Base-by-base conservation (phyloP, 805 yeast genomes). In the Metschnikowia noctiluminum region DNA sequence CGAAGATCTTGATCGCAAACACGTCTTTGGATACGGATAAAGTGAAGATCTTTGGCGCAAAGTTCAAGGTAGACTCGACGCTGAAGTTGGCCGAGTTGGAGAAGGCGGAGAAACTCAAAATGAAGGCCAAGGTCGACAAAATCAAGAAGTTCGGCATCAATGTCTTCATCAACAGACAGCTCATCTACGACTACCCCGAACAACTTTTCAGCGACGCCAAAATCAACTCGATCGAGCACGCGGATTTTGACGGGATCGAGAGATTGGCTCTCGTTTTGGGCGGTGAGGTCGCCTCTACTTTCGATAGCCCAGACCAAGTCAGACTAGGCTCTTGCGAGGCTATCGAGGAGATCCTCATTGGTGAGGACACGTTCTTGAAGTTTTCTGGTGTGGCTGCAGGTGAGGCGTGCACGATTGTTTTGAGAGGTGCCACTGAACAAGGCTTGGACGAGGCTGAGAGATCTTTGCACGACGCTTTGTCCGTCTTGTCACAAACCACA, bases 151-250 rank as follows among this genome's bases (percentile, higher is more conserved):
- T 89, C 65, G 87, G 88, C 48, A 83, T 89, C 63, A 88, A 89
- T 67, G 84, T 92, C 60, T 94, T 94, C 66, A 90, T 94, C 59
- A 94, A 94, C 74, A 84, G 99, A 64, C 99, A 94, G 72, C 80
- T 94, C 63, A 94, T 94, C 63, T 94, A 94, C 71, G 97, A 94
- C 73, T 94, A 92, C 80, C 99, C 99, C 27, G 99, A 94, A 71
- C 97, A 89, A 70, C 77, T 94, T 57, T 88, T 94, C 62, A 79
- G 96, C 6, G 99, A 92, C 58, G 70, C 89, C 38, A 82, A 84
- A 46, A 87, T 94, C 60, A 91, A 89, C 68, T 84, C 97, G 21
- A 89, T 94, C 55, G 99, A 94, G 69, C 99, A 94, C 65, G 98
- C 99, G 13, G 99, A 94, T 69, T 94, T 94, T 61, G 98, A 89